Conservation (phyloP, 1,139 yeast species). For the Hemisphaericaspora xylofermentans region DNA sequence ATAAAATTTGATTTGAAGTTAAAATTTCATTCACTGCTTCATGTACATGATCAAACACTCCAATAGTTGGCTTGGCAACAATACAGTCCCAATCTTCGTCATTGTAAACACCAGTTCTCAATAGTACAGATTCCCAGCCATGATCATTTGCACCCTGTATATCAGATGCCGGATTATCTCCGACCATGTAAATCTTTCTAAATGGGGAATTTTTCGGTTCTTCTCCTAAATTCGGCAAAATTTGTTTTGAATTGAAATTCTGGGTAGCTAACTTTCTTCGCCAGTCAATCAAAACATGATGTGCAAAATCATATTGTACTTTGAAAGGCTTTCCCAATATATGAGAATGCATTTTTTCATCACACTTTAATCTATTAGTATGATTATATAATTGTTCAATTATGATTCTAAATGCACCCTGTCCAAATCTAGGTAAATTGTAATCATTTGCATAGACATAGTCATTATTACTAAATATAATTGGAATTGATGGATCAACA, state of each 20-base stretch:
- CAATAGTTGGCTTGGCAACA: slow-evolving; percentile 45
- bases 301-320: slow-evolving; percentile 83
- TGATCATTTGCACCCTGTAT: slow-evolving; percentile 82
- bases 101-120: slow-evolving; percentile 82
- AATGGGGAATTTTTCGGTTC: slow-evolving; percentile 46
- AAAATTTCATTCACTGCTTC: slow-evolving; percentile 42
- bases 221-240: slow-evolving; percentile 38
- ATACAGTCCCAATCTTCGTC: slow-evolving; percentile 57
- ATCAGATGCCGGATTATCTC: slow-evolving; percentile 94
- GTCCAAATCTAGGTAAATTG: slow-evolving; percentile 80
- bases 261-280: slow-evolving; percentile 30
- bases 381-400: slow-evolving; percentile 64
- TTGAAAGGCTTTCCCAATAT: slow-evolving; percentile 84
- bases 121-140: slow-evolving; percentile 86
- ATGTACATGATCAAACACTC: slow-evolving; percentile 49
- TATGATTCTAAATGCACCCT: slow-evolving; percentile 78
- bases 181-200: slow-evolving; percentile 79
- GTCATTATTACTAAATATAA: slow-evolving; percentile 84
- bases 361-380: slow-evolving; percentile 45
- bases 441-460: slow-evolving; percentile 90
- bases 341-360: slow-evolving; percentile 47
- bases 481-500: slow-evolving; percentile 65
- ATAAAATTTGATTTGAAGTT: slow-evolving; percentile 5
- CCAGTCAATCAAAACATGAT: slow-evolving; percentile 66
- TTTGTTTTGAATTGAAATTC: slow-evolving; percentile 19